A percentile compares a stretch with the other conserved stretches of the same genome.
phyloP scores from a whole-genome alignment of 148 eudicot genomes.

The Vaccinium darrowii region DNA sequence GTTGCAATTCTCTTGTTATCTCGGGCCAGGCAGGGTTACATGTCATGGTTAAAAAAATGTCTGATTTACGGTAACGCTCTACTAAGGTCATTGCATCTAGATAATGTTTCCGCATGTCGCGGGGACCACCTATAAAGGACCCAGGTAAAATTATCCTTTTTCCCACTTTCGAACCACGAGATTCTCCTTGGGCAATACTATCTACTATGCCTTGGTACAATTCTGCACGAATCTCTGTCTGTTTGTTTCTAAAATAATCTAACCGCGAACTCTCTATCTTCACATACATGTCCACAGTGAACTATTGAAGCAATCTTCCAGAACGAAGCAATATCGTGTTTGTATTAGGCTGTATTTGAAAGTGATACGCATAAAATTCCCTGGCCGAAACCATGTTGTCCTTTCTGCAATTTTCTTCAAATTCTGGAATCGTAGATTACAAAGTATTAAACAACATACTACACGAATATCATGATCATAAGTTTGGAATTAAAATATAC shows the following conservation, averaged over 20 bases:
- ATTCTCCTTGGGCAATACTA: not conserved
- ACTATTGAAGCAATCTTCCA: not conserved
- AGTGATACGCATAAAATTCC: not conserved
- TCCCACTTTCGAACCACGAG: not conserved
- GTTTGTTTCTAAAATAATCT: not conserved
- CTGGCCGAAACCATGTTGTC: not conserved
- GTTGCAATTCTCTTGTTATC: not conserved
- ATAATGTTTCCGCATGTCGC: not conserved
- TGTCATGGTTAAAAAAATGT: not conserved
- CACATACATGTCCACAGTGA: not conserved
- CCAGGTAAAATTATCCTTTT: not conserved
- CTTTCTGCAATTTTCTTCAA: not conserved
- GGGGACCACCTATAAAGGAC: not conserved
- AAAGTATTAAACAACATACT: no score
- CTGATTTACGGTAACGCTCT: not conserved
- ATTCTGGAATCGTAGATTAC: no score
- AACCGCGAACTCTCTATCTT: not conserved
- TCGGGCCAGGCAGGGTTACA: not conserved
- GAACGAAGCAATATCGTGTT: not conserved
- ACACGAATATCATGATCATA: no score
- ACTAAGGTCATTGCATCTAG: not conserved
- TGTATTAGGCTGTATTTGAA: not conserved
- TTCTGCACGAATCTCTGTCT: not conserved
- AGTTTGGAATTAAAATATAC: no score
- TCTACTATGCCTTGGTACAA: not conserved